Evolutionary conservation across 768 basidiomycete species (phyloP).

Genomic region (Hortiboletus flavorubellus): DNA sequence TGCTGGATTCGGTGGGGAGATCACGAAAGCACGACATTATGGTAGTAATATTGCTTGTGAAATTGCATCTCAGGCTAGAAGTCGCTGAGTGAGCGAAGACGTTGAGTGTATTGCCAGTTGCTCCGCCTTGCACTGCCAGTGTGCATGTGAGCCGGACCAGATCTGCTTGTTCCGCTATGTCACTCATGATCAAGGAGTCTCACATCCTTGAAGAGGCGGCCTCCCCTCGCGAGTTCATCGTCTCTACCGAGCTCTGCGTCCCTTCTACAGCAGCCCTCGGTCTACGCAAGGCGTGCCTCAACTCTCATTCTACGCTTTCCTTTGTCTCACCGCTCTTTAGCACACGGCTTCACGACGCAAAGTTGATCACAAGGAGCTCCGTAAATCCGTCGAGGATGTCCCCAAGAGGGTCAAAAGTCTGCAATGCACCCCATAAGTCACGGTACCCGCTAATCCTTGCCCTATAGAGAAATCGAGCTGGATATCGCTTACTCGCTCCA

Average conservation of each 20-base stretch:
- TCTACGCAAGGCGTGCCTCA: constrained; percentile 53
- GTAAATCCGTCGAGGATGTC: constrained; percentile 40
- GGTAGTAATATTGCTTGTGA: background rate
- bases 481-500: constrained; percentile 55
- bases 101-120: background rate
- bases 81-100: background rate
- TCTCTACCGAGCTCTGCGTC: constrained; percentile 61
- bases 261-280: constrained; percentile 47
- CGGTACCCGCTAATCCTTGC: background rate
- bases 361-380: constrained; percentile 47
- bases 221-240: constrained; percentile 49
- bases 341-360: constrained; percentile 50
- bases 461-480: constrained; percentile 67
- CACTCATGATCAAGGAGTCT: background rate
- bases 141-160: background rate
- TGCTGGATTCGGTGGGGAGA: constrained; percentile 2
- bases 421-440: constrained; percentile 4
- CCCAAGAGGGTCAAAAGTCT: constrained; percentile 60
- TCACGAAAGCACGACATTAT: constrained; percentile 1
- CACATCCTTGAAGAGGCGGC: constrained; percentile 4
- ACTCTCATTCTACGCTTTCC: background rate
- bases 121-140: background rate
- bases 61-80: background rate
- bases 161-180: constrained; percentile 11
- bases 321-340: constrained; percentile 28